Percentiles rank a stretch among this genome's conserved stretches.
Conservation (phyloP, 1,139 yeast genomes). For the Geotrichum aggregatum region DNA sequence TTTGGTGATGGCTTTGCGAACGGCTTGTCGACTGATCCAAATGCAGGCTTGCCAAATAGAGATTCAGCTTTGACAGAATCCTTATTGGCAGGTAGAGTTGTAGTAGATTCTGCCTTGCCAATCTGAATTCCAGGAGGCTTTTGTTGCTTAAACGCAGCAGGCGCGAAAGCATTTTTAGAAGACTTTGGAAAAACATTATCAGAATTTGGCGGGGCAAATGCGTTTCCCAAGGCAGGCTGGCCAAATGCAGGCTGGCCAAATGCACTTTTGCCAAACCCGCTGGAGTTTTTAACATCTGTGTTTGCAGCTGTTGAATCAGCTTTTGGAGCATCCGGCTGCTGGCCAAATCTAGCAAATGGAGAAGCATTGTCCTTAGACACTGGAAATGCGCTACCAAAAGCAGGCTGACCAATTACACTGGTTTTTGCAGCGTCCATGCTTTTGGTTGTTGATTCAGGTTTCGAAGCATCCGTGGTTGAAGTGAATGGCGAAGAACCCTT, state of each 20-base stretch:
- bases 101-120: not conserved
- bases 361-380: no score
- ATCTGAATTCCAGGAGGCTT: not conserved
- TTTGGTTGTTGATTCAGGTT: no score
- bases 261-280: not conserved
- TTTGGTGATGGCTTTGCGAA: constrained; percentile 22
- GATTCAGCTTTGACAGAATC: not conserved
- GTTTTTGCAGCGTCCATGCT: not conserved
- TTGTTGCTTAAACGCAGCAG: no score
- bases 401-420: no score
- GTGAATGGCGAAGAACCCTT: no score
- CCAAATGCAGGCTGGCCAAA: constrained; percentile 6
- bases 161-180: no score
- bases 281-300: not conserved
- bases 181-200: not conserved
- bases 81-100: not conserved
- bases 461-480: no score
- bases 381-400: no score
- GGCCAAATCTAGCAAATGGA: no score
- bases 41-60: constrained; percentile 13
- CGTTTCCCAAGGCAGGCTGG: not conserved
- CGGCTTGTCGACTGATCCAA: not conserved
- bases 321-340: no score
- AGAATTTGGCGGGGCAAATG: not conserved
- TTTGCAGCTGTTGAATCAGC: no score